A percentile compares a stretch with the other conserved stretches of the same genome.
Evolutionary conservation across 1,284 basidiomycete species (phyloP).

Genomic region (Omphalotus olearius): DNA sequence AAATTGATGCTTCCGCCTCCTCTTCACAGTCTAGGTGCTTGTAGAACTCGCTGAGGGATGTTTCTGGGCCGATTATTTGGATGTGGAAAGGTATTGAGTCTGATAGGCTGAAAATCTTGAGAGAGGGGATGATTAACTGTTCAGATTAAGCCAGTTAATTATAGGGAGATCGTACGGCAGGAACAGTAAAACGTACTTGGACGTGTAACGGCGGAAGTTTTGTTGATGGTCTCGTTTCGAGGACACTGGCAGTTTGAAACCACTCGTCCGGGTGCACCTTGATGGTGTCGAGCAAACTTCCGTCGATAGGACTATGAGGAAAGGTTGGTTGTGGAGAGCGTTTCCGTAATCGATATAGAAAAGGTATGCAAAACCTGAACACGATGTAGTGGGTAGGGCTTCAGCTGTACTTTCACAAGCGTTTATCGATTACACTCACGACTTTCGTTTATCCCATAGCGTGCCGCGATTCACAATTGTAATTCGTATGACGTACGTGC

Average conservation of each 20-base stretch:
- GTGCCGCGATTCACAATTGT: background rate
- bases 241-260: background rate
- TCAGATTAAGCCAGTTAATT: background rate
- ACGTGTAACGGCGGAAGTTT: background rate
- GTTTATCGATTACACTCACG: background rate
- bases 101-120: slow-evolving; percentile 7
- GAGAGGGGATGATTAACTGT: slow-evolving; percentile 11
- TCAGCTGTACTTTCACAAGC: background rate
- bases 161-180: background rate
- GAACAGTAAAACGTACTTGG: background rate
- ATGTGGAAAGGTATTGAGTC: slow-evolving; percentile 13
- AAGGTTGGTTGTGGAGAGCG: background rate
- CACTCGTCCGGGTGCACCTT: slow-evolving; percentile 4
- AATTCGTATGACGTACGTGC: background rate
- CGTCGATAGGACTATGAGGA: background rate
- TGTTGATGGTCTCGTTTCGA: background rate
- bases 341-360: background rate
- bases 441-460: background rate
- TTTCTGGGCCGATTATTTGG: slow-evolving; percentile 6
- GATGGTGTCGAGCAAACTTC: background rate
- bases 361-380: background rate
- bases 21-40: background rate
- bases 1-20: background rate
- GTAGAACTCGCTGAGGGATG: background rate
- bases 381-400: background rate